Base-by-base conservation (phyloP, 164 flowering plant genomes). In the Tetracentron sinense region DNA sequence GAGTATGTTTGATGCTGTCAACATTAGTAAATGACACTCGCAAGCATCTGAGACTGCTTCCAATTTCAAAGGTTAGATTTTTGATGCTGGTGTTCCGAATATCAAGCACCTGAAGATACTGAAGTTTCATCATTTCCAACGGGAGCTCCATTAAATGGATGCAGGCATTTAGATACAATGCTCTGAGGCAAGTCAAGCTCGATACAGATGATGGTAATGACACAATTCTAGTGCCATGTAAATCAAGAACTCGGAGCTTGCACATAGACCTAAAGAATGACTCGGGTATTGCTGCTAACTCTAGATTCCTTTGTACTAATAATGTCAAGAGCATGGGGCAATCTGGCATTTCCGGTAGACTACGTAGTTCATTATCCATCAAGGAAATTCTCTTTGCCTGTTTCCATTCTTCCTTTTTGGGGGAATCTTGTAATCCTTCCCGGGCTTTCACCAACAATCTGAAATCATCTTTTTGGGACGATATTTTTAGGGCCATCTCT, bases 221-320 rank as follows among this genome's bases (percentile, higher is more conserved):
- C n/a, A 3, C 20, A 11, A 76, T 76, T 7, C 44, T 6, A 6
- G 77, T 67, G 0, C 26, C 19, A 48, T 21, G 28, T 38, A 70
- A 49, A 50, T 70, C 72, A 5, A 76, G 42, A 46, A 76, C 72
- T 52, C 52, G 69, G 26, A 76, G 79, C 1, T 16, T 54, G 22
- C 30, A 0, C 77, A 73, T 73, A 47, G 28, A 27, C 14, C 25
- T 23, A 22, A 69, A 76, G 42, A 73, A 76, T 50, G 58, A 44
- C 11, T 30, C 21, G 14, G 61, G 70, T 21, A 76, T 69, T 2
- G 27, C 42, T 44, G 0, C 26, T 44, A 73, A 30, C 1, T 1
- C 10, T 6, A 15, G 6, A 61, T 70, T 73, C 16, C n/a, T n/a
- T 42, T 64, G 77, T 5, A 76, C 53, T 7, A 76, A 60, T 28